phyloP scores from a whole-genome alignment of 306 rosid species.

The Crotalaria pallida region DNA sequence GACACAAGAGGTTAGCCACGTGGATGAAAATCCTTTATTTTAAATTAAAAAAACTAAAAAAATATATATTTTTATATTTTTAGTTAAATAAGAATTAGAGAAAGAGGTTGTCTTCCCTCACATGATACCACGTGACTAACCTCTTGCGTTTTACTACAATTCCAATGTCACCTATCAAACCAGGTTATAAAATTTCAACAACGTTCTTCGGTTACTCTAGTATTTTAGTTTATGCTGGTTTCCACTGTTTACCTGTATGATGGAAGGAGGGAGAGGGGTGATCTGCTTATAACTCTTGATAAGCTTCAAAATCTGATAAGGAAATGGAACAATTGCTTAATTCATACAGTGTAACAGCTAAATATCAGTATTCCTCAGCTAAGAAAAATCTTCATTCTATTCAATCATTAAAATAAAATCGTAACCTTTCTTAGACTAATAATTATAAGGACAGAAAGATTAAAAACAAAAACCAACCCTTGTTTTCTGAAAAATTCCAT shows the following conservation, averaged over 20 bases:
- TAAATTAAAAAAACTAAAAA: too few species aligned
- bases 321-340: neutral
- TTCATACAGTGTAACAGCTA: neutral
- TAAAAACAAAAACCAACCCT: conserved; percentile 35
- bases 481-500: conserved; percentile 36
- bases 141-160: too few species aligned
- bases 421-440: neutral
- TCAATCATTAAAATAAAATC: neutral
- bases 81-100: too few species aligned
- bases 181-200: neutral
- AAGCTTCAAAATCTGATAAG: conserved; percentile 36
- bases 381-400: neutral
- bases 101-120: too few species aligned
- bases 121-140: too few species aligned
- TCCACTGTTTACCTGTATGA: conserved; percentile 48
- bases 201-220: neutral
- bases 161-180: too few species aligned
- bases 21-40: too few species aligned
- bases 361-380: neutral
- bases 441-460: neutral
- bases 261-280: conserved; percentile 46
- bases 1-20: too few species aligned
- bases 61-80: too few species aligned
- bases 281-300: conserved; percentile 42
- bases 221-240: neutral